phyloP scores from a whole-genome alignment of 306 rosid genomes.

The Prunus fruticosa region DNA sequence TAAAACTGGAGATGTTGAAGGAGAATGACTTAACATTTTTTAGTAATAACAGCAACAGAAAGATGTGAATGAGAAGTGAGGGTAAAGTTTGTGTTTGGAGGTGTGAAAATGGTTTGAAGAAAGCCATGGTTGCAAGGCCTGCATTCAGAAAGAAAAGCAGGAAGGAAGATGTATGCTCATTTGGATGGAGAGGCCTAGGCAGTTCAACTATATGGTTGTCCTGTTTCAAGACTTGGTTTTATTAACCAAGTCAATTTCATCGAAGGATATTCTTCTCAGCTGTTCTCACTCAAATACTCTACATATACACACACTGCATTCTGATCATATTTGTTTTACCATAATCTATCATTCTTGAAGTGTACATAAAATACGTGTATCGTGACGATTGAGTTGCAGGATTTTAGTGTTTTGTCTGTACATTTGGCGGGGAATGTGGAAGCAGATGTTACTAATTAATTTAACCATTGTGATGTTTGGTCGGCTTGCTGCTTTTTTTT shows the following conservation, averaged over 20 bases:
- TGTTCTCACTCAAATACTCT: background rate
- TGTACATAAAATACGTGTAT: background rate
- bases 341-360: background rate
- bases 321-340: background rate
- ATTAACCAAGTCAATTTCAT: conserved; percentile 3
- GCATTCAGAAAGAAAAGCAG: background rate
- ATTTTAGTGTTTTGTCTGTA: background rate
- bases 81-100: background rate
- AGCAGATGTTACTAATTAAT: background rate
- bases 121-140: conserved; percentile 29
- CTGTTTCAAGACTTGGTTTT: background rate
- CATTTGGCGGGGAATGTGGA: background rate
- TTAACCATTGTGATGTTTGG: background rate
- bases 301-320: background rate
- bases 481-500: background rate
- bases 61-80: conserved; percentile 9
- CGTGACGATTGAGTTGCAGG: background rate
- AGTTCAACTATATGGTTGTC: conserved; percentile 17
- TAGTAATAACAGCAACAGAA: conserved; percentile 16
- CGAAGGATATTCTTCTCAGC: background rate
- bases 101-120: conserved; percentile 18
- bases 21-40: conserved; percentile 31
- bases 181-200: conserved; percentile 9
- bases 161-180: background rate
- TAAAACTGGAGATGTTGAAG: conserved; percentile 49